Evolutionary conservation across 257 asterid genomes (phyloP).

Genomic region (Solanum habrochaites): DNA sequence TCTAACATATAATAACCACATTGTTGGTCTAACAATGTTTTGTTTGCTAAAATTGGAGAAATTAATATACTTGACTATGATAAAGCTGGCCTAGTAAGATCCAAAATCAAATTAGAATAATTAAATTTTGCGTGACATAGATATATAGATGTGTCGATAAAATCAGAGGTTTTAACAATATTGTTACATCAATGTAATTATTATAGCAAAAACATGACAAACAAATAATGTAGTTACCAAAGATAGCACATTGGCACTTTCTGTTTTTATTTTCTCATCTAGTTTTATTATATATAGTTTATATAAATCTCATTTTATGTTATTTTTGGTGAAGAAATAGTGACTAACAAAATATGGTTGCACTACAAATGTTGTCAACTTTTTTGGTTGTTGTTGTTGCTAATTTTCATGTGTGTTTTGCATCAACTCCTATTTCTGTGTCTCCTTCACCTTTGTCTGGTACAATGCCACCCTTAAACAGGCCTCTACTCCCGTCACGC

Average conservation of each 20-base stretch:
- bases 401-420: background rate
- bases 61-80: background rate
- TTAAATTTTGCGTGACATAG: background rate
- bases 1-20: background rate
- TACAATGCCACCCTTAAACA: background rate
- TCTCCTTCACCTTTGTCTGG: background rate
- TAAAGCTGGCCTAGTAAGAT: background rate
- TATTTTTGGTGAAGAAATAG: background rate
- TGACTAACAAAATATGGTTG: conserved; percentile 9
- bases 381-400: conserved; percentile 5
- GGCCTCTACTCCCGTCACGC: background rate
- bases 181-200: background rate
- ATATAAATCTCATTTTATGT: background rate
- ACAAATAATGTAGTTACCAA: background rate
- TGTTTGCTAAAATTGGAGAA: background rate
- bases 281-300: background rate
- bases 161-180: background rate
- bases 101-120: background rate
- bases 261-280: background rate
- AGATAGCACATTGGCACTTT: background rate
- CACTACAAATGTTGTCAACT: background rate
- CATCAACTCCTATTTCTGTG: background rate
- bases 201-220: background rate
- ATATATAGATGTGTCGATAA: background rate
- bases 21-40: background rate